Evolutionary conservation across 2,329 filamentous ascomycete species (phyloP).

Genomic region (Sporothrix phasma): DNA sequence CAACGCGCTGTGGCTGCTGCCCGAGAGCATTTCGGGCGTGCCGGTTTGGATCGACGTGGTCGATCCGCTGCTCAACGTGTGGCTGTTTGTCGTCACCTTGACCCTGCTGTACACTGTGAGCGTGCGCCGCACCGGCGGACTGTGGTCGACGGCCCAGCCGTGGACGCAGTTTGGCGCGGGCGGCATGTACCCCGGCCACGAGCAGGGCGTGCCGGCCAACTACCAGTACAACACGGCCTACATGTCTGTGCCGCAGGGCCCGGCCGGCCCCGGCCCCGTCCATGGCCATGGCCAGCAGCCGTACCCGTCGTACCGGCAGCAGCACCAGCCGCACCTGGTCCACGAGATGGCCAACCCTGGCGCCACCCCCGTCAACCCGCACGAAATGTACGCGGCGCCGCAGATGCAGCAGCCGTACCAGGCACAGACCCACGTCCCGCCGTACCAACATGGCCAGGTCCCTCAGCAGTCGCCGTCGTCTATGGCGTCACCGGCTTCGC

Average conservation of each 20-base stretch:
- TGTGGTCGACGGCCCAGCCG: constrained; percentile 22
- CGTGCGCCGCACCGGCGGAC: constrained; percentile 20
- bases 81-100: constrained; percentile 19
- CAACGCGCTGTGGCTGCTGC: constrained; percentile 13
- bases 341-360: background rate
- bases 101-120: constrained; percentile 21
- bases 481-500: background rate
- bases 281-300: background rate
- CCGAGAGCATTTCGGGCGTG: background rate
- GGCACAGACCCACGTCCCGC: background rate
- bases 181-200: background rate
- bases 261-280: background rate
- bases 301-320: background rate
- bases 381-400: background rate
- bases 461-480: background rate
- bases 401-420: background rate
- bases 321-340: background rate
- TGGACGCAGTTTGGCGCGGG: constrained; percentile 8
- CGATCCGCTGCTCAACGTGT: constrained; percentile 18
- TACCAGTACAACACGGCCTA: background rate
- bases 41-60: constrained; percentile 6
- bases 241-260: background rate
- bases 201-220: background rate
- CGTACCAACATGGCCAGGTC: background rate
- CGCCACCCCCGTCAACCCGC: background rate